Evolutionary conservation across 495 filamentous ascomycete species (phyloP).

Genomic region (Penicillium cataractarum): DNA sequence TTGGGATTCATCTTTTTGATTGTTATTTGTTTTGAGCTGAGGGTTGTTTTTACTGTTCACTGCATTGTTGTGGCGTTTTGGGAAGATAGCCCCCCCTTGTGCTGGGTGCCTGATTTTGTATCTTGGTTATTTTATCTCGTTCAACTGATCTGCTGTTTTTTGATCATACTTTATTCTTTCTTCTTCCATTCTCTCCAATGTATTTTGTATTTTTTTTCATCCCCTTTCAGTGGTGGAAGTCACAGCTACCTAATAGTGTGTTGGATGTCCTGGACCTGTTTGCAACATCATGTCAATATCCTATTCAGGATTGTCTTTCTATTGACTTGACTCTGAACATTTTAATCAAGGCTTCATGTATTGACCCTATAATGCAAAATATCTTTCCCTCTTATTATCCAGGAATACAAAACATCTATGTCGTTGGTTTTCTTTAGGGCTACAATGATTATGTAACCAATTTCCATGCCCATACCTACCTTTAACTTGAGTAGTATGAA

Average conservation of each 20-base stretch:
- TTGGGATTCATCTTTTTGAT: slow-evolving; percentile 20
- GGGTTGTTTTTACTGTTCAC: slow-evolving; percentile 22
- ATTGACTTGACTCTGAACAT: background rate
- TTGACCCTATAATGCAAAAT: background rate
- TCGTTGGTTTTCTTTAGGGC: background rate
- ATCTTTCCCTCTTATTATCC: background rate
- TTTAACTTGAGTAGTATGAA: too few relatives aligned
- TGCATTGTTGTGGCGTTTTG: slow-evolving; percentile 37
- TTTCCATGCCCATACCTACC: too few relatives aligned
- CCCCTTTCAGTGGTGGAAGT: background rate
- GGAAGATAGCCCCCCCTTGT: slow-evolving; percentile 15
- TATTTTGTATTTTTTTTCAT: background rate
- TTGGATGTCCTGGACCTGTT: background rate
- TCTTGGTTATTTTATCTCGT: slow-evolving; percentile 7
- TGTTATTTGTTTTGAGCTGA: slow-evolving; percentile 27
- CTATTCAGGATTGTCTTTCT: background rate
- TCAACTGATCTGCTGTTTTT: slow-evolving; percentile 6
- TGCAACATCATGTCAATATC: background rate
- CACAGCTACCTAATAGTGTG: background rate
- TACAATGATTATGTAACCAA: too few relatives aligned
- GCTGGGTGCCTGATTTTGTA: slow-evolving; percentile 6
- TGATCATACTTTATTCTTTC: background rate
- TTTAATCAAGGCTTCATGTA: background rate
- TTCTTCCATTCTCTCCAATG: background rate
- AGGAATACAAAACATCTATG: background rate